Conservation (phyloP, 495 filamentous ascomycete species). For the Cercophora newfieldiana region DNA sequence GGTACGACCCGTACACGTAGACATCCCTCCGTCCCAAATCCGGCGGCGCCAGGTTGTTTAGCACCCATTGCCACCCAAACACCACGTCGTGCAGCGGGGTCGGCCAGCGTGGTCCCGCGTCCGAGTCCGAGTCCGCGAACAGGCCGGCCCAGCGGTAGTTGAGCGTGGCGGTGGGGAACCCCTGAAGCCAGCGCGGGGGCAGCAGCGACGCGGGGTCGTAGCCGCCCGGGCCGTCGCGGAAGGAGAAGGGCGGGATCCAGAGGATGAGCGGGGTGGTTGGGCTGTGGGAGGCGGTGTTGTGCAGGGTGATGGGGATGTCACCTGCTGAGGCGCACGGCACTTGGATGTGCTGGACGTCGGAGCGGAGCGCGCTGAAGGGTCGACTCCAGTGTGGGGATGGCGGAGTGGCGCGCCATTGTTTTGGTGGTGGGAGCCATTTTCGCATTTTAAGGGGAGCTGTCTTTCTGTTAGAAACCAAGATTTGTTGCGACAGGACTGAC, state of each 20-base stretch:
- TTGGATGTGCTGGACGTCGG: conserved; percentile 13
- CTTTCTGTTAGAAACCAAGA: not conserved
- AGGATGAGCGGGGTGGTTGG: conserved; percentile 32
- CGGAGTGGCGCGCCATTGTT: not conserved
- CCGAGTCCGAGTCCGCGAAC: not conserved
- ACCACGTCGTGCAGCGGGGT: conserved; percentile 49
- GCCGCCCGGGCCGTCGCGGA: not conserved
- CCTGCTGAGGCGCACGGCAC: conserved; percentile 28
- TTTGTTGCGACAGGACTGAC: not conserved
- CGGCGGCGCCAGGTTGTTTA: conserved; percentile 34
- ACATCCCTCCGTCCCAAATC: conserved; percentile 33
- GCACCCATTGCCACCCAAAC: conserved; percentile 48
- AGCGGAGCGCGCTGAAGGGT: not conserved
- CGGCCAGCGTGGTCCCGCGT: conserved; percentile 38
- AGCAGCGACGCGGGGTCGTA: not conserved
- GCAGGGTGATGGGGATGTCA: conserved; percentile 27
- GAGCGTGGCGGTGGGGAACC: conserved; percentile 39
- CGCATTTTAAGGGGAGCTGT: not conserved
- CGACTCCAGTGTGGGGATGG: not conserved
- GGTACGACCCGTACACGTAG: conserved; percentile 51
- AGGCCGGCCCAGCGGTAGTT: conserved; percentile 42
- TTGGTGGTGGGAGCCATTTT: not conserved
- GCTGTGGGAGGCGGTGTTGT: not conserved
- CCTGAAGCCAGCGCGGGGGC: conserved; percentile 37
- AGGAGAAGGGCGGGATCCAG: conserved; percentile 39